Evolutionary conservation across 2,329 filamentous ascomycete genomes (phyloP).

Genomic region (Colletotrichum tropicicola): DNA sequence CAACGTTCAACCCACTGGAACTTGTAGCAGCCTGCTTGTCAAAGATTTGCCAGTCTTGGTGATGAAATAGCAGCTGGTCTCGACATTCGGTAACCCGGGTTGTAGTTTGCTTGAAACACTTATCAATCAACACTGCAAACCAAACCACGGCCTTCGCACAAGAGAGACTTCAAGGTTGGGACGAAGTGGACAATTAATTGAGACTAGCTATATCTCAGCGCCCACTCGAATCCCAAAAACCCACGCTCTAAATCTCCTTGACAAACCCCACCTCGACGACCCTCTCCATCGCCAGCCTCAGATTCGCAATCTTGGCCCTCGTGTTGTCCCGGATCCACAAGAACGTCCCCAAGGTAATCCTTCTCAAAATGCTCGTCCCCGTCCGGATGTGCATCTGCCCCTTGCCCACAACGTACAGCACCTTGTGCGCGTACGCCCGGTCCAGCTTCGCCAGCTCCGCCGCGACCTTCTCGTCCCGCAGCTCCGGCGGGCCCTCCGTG

Average conservation of each 20-base stretch:
- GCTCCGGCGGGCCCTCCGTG: constrained; percentile 29
- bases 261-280: constrained; percentile 76
- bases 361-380: constrained; percentile 51
- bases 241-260: constrained; percentile 67
- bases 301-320: constrained; percentile 70
- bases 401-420: constrained; percentile 68
- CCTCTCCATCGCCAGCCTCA: constrained; percentile 66
- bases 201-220: too few relatives aligned
- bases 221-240: neutral
- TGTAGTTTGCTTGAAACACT: too few relatives aligned
- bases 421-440: constrained; percentile 55
- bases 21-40: too few relatives aligned
- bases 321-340: constrained; percentile 74
- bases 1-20: too few relatives aligned
- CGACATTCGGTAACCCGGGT: too few relatives aligned
- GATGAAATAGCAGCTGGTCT: too few relatives aligned
- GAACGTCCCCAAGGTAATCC: constrained; percentile 61
- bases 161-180: too few relatives aligned
- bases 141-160: too few relatives aligned
- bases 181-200: too few relatives aligned
- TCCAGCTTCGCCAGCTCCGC: constrained; percentile 54
- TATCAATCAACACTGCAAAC: too few relatives aligned
- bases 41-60: too few relatives aligned
- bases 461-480: constrained; percentile 35
- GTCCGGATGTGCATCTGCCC: constrained; percentile 63